phyloP scores from a whole-genome alignment of 192 early-diverging fungal genomes.

The Funneliformis geosporum region DNA sequence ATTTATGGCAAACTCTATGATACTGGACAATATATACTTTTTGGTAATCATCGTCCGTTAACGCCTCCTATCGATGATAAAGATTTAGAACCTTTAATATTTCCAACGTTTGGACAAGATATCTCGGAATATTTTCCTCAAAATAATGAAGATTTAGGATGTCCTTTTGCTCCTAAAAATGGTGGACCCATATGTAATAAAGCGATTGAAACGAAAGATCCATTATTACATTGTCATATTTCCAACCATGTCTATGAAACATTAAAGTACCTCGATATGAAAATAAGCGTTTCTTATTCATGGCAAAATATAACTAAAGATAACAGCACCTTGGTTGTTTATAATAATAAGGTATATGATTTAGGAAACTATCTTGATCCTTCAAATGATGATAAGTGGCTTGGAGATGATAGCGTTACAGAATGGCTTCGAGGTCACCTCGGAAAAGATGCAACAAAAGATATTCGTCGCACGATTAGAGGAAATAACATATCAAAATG shows the following conservation, averaged over 20 bases:
- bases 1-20: conserved; percentile 30
- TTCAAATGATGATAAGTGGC: conserved; percentile 3
- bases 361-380: conserved; percentile 13
- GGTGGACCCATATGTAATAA: conserved; percentile 14
- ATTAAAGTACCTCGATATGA: conserved; percentile 7
- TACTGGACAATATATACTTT: conserved; percentile 24
- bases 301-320: conserved; percentile 50
- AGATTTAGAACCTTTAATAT: conserved; percentile 14
- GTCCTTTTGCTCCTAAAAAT: background rate
- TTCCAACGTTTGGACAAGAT: conserved; percentile 19
- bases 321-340: conserved; percentile 54
- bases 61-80: conserved; percentile 5
- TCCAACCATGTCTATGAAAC: background rate
- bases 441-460: conserved; percentile 23
- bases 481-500: conserved; percentile 17
- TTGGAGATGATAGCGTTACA: conserved; percentile 11
- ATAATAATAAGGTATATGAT: conserved; percentile 44
- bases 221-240: conserved; percentile 33
- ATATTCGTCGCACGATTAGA: background rate
- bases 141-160: conserved; percentile 9
- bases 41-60: conserved; percentile 28
- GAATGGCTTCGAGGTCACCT: conserved; percentile 17
- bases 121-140: conserved; percentile 22
- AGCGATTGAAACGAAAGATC: background rate
- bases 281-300: conserved; percentile 29